phyloP scores from a whole-genome alignment of 106 monocot species.

The Dendrobium catenatum region DNA sequence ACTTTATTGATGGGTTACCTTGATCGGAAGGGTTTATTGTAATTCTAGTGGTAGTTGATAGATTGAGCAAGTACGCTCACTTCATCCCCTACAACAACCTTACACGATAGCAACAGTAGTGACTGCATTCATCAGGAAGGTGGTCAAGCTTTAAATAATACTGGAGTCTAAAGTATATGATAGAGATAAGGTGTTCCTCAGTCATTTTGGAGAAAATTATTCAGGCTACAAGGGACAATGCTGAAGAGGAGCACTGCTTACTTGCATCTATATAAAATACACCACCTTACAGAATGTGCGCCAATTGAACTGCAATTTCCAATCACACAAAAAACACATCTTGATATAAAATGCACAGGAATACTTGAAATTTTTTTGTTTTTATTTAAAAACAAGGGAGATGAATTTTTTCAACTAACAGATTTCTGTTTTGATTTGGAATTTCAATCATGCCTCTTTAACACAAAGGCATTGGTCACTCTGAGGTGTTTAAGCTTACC shows the following conservation, averaged over 20 bases:
- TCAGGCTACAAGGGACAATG: too few relatives aligned
- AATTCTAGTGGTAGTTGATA: too few relatives aligned
- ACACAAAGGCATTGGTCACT: not conserved
- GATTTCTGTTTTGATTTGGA: not conserved
- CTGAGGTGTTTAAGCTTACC: not conserved
- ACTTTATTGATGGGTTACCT: too few relatives aligned
- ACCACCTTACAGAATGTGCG: not conserved
- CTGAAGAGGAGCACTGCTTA: not conserved
- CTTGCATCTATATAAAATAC: slow-evolving; percentile 1
- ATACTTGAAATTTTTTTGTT: not conserved
- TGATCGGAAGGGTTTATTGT: too few relatives aligned
- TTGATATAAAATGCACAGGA: not conserved
- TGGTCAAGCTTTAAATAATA: too few relatives aligned
- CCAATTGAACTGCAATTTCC: not conserved
- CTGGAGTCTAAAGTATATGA: too few relatives aligned
- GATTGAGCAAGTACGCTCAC: too few relatives aligned
- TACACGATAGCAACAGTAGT: too few relatives aligned
- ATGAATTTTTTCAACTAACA: not conserved
- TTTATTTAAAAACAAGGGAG: not conserved
- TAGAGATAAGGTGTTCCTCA: too few relatives aligned
- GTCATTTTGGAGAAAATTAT: too few relatives aligned
- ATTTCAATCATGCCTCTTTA: not conserved
- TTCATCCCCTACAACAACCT: too few relatives aligned
- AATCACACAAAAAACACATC: not conserved
- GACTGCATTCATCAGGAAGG: too few relatives aligned